A percentile compares a stretch with the other conserved stretches of the same genome.
Evolutionary conservation across 208 protist genomes (phyloP).

Genomic region (Wallacemonas sp.): DNA sequence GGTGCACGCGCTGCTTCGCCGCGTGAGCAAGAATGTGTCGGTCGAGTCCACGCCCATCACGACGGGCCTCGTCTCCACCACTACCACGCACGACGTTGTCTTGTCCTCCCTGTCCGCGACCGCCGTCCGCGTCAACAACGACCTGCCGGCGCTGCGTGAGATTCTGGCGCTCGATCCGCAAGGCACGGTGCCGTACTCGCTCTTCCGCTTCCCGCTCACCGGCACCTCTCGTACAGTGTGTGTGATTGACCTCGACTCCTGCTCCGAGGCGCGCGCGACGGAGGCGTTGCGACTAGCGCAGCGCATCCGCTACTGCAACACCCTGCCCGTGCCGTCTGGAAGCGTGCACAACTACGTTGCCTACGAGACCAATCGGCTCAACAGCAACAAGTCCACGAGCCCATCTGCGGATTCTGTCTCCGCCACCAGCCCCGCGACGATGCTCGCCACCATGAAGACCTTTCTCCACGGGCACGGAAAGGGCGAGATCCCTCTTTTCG

Average conservation of each 20-base stretch:
- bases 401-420: neutral
- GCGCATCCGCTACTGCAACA: conserved; percentile 23
- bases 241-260: conserved; percentile 32
- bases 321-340: conserved; percentile 26
- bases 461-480: neutral
- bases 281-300: conserved; percentile 29
- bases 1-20: conserved; percentile 17
- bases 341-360: conserved; percentile 31
- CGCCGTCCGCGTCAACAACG: conserved; percentile 21
- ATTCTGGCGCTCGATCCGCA: conserved; percentile 33
- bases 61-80: neutral
- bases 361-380: conserved; percentile 14
- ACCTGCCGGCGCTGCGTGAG: conserved; percentile 35
- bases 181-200: conserved; percentile 23
- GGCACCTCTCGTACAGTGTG: conserved; percentile 33
- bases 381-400: neutral
- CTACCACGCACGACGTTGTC: conserved; percentile 18
- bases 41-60: neutral
- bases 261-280: conserved; percentile 20
- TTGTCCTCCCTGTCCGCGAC: conserved; percentile 34
- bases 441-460: conserved; percentile 6
- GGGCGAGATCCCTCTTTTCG: conserved; percentile 6
- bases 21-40: neutral
- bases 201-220: conserved; percentile 44
- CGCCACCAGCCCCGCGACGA: neutral